These are phyloP conservation scores for Candida insectalens DNA, from an alignment of 805 yeast genomes.

Conservation along the genomic window DNA sequence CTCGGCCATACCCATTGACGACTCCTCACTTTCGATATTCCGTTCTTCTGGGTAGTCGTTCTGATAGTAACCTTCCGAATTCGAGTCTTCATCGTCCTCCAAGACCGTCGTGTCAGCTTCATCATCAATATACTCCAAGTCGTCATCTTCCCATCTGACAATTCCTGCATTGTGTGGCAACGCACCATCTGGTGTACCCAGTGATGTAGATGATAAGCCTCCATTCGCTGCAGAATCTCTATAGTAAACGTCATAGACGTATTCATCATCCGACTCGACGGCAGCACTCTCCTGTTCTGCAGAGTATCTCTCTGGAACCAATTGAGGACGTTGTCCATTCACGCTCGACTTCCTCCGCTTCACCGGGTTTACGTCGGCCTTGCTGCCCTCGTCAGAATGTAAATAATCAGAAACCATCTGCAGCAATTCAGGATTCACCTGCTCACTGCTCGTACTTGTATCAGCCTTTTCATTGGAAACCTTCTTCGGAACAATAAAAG, in stretches of 20 bases:
- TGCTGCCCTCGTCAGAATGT: constrained; percentile 23
- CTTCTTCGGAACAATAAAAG: constrained; percentile 1
- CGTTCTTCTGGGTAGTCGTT: constrained; percentile 96
- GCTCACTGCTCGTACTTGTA: constrained; percentile 15
- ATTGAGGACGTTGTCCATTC: constrained; percentile 8
- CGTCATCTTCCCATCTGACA: constrained; percentile 47
- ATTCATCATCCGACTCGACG: constrained; percentile 18
- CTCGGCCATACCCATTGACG: constrained; percentile 16
- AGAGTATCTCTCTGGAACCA: not conserved
- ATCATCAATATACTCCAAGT: constrained; percentile 25
- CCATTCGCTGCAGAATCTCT: constrained; percentile 43
- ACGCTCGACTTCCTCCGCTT: constrained; percentile 20
- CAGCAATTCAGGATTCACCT: constrained; percentile 53
- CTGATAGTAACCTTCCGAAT: constrained; percentile 84
- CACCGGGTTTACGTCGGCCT: constrained; percentile 7
- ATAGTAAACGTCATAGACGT: constrained; percentile 86
- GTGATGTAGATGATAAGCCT: not conserved
- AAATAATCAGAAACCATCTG: constrained; percentile 65
- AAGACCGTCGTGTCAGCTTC: constrained; percentile 18
- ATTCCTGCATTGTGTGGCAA: constrained; percentile 32
- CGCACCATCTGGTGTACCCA: no score
- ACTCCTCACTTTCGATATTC: constrained; percentile 62
- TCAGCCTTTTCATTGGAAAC: not conserved
- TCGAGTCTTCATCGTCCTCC: constrained; percentile 74
- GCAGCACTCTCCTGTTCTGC: constrained; percentile 21